Conservation (phyloP, 1,139 yeast species). For the Candida dubliniensis region DNA sequence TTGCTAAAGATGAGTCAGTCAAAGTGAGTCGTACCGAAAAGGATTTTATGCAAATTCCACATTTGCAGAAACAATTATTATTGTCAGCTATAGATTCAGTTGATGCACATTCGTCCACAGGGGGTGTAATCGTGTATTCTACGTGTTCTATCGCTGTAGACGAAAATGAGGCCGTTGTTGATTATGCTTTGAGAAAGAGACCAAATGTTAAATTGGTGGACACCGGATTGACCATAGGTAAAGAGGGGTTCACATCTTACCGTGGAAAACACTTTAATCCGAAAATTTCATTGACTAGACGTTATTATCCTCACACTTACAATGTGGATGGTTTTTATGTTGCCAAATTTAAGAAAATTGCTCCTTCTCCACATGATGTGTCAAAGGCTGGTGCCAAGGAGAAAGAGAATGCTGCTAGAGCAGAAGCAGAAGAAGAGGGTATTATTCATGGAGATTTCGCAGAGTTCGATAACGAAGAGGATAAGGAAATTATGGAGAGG, state of each 20-base stretch:
- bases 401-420: conserved; percentile 77
- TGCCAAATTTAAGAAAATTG: conserved; percentile 92
- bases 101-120: conserved; percentile 86
- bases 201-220: conserved; percentile 96
- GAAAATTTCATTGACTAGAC: conserved; percentile 74
- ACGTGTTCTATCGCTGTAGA: conserved; percentile 98
- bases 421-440: conserved; percentile 78
- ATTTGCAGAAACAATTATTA: conserved; percentile 89
- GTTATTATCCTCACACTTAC: conserved; percentile 97
- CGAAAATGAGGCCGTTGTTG: conserved; percentile 98
- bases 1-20: conserved; percentile 95
- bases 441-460: conserved; percentile 86
- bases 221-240: conserved; percentile 91
- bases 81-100: conserved; percentile 97
- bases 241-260: conserved; percentile 90
- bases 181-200: conserved; percentile 92
- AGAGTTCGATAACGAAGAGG: conserved; percentile 73
- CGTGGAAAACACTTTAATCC: conserved; percentile 91
- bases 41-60: conserved; percentile 96
- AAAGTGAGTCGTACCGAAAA: conserved; percentile 92
- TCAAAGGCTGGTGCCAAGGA: conserved; percentile 89
- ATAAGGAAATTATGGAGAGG: conserved; percentile 70
- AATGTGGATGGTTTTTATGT: conserved; percentile 98
- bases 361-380: conserved; percentile 78
- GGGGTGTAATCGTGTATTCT: conserved; percentile 94